A percentile compares a stretch with the other conserved stretches of the same genome.
phyloP scores from a whole-genome alignment of 2,329 filamentous ascomycete genomes.

The Tolypocladium tropicale region DNA sequence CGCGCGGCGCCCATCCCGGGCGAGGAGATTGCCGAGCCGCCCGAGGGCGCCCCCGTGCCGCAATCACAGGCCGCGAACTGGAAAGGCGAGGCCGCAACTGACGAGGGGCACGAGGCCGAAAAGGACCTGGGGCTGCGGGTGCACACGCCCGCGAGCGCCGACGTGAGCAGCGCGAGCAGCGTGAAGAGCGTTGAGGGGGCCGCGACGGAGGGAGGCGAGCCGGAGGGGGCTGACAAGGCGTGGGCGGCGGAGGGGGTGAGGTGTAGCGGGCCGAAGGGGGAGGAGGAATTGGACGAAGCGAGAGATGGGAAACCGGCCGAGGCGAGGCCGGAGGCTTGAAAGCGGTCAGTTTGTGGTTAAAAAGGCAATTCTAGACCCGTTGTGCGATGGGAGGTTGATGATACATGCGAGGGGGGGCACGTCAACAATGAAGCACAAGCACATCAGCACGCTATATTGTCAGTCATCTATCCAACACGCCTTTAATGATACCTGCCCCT shows the following conservation, averaged over 20 bases:
- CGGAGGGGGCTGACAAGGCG: slow-evolving; percentile 4
- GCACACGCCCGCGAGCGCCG: slow-evolving; percentile 52
- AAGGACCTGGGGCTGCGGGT: slow-evolving; percentile 60
- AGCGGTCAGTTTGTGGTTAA: no score
- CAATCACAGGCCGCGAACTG: slow-evolving; percentile 66
- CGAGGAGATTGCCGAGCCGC: slow-evolving; percentile 47
- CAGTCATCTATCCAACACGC: background rate
- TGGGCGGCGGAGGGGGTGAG: slow-evolving; percentile 23
- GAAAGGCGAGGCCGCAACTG: slow-evolving; percentile 43
- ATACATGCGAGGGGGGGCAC: background rate
- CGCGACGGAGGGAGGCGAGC: slow-evolving; percentile 1
- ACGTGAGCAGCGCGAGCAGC: slow-evolving; percentile 65
- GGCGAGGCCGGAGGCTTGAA: background rate
- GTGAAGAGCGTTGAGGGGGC: slow-evolving; percentile 8
- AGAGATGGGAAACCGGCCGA: background rate
- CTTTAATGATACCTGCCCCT: slow-evolving; percentile 20
- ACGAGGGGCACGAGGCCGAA: slow-evolving; percentile 31
- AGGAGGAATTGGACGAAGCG: slow-evolving; percentile 16
- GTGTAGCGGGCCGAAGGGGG: slow-evolving; percentile 24
- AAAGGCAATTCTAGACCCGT: no score
- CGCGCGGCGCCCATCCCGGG: slow-evolving; percentile 27
- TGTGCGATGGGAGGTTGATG: no score
- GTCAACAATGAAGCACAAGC: background rate
- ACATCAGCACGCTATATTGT: no score
- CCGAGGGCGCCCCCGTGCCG: slow-evolving; percentile 54